Conservation (phyloP, 305 asterid genomes). For the Solanum hybrid region DNA sequence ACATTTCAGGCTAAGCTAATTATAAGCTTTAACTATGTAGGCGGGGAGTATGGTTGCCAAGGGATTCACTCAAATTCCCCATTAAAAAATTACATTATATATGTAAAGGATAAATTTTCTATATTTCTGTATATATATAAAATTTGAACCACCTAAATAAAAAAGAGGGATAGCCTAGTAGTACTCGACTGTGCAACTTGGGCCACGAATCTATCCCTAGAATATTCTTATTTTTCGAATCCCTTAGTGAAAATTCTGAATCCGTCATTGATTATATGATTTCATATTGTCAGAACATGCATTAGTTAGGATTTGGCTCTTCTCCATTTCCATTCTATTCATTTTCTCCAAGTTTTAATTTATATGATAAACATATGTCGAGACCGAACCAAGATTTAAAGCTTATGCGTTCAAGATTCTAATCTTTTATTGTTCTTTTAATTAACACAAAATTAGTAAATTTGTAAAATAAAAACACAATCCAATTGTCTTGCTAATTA, state of each 20-base stretch:
- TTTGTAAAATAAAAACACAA: neutral
- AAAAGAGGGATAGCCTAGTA: neutral
- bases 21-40: neutral
- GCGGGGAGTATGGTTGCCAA: neutral
- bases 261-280: neutral
- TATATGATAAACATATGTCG: neutral
- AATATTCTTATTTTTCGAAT: too few relatives aligned
- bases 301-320: neutral
- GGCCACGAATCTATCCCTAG: neutral
- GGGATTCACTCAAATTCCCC: neutral
- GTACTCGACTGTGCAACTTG: neutral
- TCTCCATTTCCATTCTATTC: neutral
- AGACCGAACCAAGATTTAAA: neutral
- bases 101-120: too few relatives aligned
- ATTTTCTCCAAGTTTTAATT: neutral
- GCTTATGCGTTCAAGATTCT: neutral
- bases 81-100: neutral
- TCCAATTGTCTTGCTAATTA: neutral
- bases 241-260: neutral
- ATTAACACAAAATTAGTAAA: neutral
- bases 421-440: neutral
- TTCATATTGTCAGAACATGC: neutral
- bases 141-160: neutral
- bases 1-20: neutral
- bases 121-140: too few relatives aligned